Percentiles rank a stretch among this genome's conserved stretches.
phyloP scores from a whole-genome alignment of 306 rosid species.

The Vigna trinervia region DNA sequence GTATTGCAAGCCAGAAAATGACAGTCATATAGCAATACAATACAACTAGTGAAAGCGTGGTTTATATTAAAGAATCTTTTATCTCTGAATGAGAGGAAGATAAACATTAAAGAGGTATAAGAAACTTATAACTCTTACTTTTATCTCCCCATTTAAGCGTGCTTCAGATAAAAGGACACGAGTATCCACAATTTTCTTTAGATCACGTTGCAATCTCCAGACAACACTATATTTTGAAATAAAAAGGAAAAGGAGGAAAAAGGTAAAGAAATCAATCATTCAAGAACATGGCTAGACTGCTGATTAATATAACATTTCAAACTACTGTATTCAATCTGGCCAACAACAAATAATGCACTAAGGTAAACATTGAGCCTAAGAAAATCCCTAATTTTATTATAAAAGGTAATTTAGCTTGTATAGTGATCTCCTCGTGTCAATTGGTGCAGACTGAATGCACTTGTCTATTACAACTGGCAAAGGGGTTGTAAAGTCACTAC shows the following conservation, averaged over 20 bases:
- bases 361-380: slow-evolving; percentile 15
- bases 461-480: slow-evolving; percentile 91
- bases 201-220: slow-evolving; percentile 98
- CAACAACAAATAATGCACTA: slow-evolving; percentile 33
- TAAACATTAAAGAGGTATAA: slow-evolving; percentile 5
- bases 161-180: slow-evolving; percentile 90
- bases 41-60: not conserved
- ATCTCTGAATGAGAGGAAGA: slow-evolving; percentile 1
- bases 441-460: slow-evolving; percentile 98
- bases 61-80: slow-evolving; percentile 16
- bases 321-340: slow-evolving; percentile 3
- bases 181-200: slow-evolving; percentile 92
- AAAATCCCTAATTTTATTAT: slow-evolving; percentile 18
- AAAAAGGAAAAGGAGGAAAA: slow-evolving; percentile 20
- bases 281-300: slow-evolving; percentile 2
- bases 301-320: slow-evolving; percentile 22
- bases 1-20: no score
- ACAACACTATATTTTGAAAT: slow-evolving; percentile 88
- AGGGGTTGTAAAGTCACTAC: slow-evolving; percentile 82
- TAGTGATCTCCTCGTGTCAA: slow-evolving; percentile 95
- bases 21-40: no score
- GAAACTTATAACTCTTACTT: slow-evolving; percentile 51
- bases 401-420: slow-evolving; percentile 71
- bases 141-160: slow-evolving; percentile 76
- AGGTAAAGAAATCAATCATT: slow-evolving; percentile 1